Conservation (phyloP, 306 rosid genomes). For the Acacia crassicarpa region DNA sequence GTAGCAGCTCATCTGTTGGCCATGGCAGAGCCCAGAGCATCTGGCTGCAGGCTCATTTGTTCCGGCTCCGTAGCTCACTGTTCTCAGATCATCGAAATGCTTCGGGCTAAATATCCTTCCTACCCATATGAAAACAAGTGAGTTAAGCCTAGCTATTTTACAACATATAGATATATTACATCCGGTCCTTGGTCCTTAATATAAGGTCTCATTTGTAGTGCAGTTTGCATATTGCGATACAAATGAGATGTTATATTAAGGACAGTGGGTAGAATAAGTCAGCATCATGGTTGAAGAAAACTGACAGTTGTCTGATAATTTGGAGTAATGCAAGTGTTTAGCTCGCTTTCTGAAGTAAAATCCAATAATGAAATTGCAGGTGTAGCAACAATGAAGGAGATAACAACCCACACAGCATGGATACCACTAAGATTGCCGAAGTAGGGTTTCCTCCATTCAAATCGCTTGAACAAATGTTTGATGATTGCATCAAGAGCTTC, state of each 20-base stretch:
- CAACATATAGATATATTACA: too few species aligned
- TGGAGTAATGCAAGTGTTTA: neutral
- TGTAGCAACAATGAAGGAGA: conserved; percentile 63
- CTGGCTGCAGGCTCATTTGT: conserved; percentile 74
- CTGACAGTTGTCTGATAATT: neutral
- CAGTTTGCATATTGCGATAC: too few species aligned
- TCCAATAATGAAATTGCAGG: conserved; percentile 35
- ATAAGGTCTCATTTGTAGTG: too few species aligned
- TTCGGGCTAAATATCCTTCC: conserved; percentile 63
- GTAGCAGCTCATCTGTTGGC: conserved; percentile 70
- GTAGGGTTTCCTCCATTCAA: conserved; percentile 75
- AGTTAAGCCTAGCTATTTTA: conserved; percentile 8
- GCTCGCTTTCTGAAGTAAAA: neutral
- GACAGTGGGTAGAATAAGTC: neutral
- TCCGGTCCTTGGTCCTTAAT: too few species aligned
- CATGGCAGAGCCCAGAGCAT: conserved; percentile 65
- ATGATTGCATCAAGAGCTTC: conserved; percentile 83
- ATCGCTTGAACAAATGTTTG: conserved; percentile 72
- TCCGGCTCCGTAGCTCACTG: conserved; percentile 80
- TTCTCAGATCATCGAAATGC: conserved; percentile 71
- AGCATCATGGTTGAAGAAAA: neutral
- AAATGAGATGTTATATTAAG: too few species aligned
- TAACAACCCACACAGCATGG: conserved; percentile 65
- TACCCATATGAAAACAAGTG: conserved; percentile 70
- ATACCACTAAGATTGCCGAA: conserved; percentile 58